Conservation (phyloP, 2,329 filamentous ascomycete species). For the Stagonosporopsis chrysanthemi region DNA sequence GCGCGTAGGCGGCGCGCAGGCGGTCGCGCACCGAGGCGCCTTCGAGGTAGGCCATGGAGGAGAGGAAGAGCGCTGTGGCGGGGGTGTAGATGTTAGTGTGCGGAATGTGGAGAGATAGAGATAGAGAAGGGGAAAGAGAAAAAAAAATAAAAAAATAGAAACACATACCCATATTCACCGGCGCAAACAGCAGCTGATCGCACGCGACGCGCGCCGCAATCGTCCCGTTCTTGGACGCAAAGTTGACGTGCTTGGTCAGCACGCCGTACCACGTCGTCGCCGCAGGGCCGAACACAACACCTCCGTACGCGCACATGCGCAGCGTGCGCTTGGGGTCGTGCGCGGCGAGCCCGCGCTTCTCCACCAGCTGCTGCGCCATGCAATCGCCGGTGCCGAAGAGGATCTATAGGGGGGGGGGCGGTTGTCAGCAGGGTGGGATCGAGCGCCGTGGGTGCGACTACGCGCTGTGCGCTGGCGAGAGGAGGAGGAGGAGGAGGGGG, state of each 20-base stretch:
- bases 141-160: slow-evolving; percentile 39
- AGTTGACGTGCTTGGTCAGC: slow-evolving; percentile 72
- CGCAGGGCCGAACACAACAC: slow-evolving; percentile 83
- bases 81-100: background rate
- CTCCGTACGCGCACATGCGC: slow-evolving; percentile 69
- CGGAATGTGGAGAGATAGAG: background rate
- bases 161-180: slow-evolving; percentile 72
- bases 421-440: too few relatives aligned
- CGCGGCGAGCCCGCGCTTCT: slow-evolving; percentile 76
- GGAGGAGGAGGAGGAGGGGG: too few relatives aligned
- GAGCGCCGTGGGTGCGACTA: too few relatives aligned
- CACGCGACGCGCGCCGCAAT: slow-evolving; percentile 76
- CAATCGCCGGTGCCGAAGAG: slow-evolving; percentile 93
- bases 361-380: slow-evolving; percentile 89
- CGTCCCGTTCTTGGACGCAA: slow-evolving; percentile 71
- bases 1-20: slow-evolving; percentile 72
- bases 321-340: slow-evolving; percentile 75
- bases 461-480: too few relatives aligned
- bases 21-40: slow-evolving; percentile 71
- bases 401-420: too few relatives aligned
- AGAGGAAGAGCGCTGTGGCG: slow-evolving; percentile 71
- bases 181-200: slow-evolving; percentile 85
- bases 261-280: slow-evolving; percentile 88
- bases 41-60: slow-evolving; percentile 84
- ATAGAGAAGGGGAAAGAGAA: background rate